Evolutionary conservation across 2,329 filamentous ascomycete species (phyloP), one percentile per base, ranked within the genome.

Genomic region (Colletotrichum lini): DNA sequence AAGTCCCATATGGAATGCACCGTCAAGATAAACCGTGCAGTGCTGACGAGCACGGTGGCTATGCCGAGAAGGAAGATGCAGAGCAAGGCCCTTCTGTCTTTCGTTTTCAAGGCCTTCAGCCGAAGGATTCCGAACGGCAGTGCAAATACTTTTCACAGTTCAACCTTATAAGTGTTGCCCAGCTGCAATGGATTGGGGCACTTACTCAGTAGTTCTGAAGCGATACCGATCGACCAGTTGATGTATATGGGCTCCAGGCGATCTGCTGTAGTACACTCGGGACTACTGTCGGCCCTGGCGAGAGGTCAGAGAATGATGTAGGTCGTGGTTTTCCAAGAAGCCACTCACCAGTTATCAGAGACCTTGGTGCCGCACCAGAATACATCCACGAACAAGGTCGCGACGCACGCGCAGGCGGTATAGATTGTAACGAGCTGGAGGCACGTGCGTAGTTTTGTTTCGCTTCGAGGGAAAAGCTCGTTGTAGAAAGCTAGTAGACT

Each of bases 401-500:
- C 15, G 13, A 45, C 0, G 4, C n/a, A 59, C 5, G 56, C 56
- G 15, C 56, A 45, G 13, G 23, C 16, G 38, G 15, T 8, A 16
- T 59, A 59, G 9, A 16, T n/a, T 9, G 40, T 18, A 15, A 59
- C 56, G 4, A 59, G 15, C 7, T 45, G 16, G 23, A 59, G 56
- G 40, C 23, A 4, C 8, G 45, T 16, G n/a, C 56, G 38, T 13
- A 47, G 6, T 5, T 5, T 59, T 16, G 30, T 59, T 12, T 59
- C 56, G 16, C 15, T 0, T 15, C 8, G 4, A 5, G 56, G 56
- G 15, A 59, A 59, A 8, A 59, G 56, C 23, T 59, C 40, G 40
- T 59, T 45, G 9, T 59, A 59, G 26, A 59, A 59, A n/a, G 56
- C 56, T 4, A 59, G 42, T 1, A 59, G 56, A n/a, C 56, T 59